A percentile compares a stretch with the other conserved stretches of the same genome.
Conservation (phyloP, 257 asterid species). For the Eustoma russellianum region DNA sequence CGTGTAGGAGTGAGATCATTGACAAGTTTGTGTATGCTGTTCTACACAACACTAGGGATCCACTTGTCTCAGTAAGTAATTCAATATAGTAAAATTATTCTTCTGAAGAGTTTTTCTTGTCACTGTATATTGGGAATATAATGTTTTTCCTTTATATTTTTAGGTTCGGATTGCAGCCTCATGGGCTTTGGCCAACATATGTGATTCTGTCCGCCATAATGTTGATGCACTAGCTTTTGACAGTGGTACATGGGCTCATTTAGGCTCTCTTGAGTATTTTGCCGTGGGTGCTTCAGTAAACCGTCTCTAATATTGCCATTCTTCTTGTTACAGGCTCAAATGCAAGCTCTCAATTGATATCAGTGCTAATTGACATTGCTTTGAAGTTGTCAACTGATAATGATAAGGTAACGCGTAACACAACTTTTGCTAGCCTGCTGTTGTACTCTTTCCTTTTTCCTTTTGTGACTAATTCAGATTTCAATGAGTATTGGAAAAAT, state of each 20-base stretch:
- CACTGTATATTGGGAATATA: neutral
- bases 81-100: neutral
- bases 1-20: slow-evolving; percentile 51
- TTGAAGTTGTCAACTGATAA: slow-evolving; percentile 70
- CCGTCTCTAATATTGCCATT: slow-evolving; percentile 18
- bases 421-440: no score
- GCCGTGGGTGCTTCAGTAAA: slow-evolving; percentile 8
- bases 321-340: slow-evolving; percentile 34
- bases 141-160: slow-evolving; percentile 14
- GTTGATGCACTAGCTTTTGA: slow-evolving; percentile 38
- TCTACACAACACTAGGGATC: slow-evolving; percentile 44
- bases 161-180: slow-evolving; percentile 96
- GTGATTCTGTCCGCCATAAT: slow-evolving; percentile 70
- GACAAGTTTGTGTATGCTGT: slow-evolving; percentile 64
- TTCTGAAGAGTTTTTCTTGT: neutral
- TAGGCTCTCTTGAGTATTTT: neutral
- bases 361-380: slow-evolving; percentile 55
- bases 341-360: slow-evolving; percentile 36
- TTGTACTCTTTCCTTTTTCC: no score
- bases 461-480: no score
- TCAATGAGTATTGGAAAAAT: no score
- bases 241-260: slow-evolving; percentile 14
- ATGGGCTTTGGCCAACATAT: slow-evolving; percentile 92
- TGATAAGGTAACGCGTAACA: slow-evolving; percentile 60
- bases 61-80: slow-evolving; percentile 61